Base-by-base conservation (phyloP, 2,329 filamentous ascomycete species). In the Ceratocystiopsis sp. region DNA sequence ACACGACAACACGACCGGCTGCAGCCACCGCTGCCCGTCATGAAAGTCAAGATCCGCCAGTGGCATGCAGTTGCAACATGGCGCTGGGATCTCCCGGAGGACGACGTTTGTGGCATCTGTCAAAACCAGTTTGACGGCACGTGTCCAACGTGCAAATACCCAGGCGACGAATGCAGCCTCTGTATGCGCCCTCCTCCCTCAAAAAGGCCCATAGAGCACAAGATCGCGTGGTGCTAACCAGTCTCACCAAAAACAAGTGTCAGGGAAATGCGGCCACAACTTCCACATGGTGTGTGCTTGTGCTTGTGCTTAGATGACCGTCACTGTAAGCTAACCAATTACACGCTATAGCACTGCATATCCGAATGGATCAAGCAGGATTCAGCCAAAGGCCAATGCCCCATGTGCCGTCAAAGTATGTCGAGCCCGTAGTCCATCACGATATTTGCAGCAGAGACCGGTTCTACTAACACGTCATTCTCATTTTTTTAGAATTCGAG, bases 91-190 rank as follows among this genome's bases (percentile, higher is more conserved):
- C 84, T 96, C 55, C 86, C 89, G 19, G 86, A 94, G 54, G 89
- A 95, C 64, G 89, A 98, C 59, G 87, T 96, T 49, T 98, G 91
- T 55, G 91, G 91, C 54, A 98, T 98, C 64, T 98, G 91, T 63
- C 89, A 93, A 58, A 87, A 93, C 49, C 84, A 94, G 55, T 98
- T 96, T 58, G 91, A 98, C 59, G 89, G 87, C 46, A 96, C 91
- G 21, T 98, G 91, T 66, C 87, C 91, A 39, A 93, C 86, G 44
- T 98, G 91, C 77, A 94, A 93, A 69, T 96, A 86, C 57, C 91
- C 91, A 14, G 91, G 91, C 45, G 91, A 98, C 55, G 87, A 95
- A 58, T 98, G 91, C 63, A 83, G 83, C 46, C 69, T 98, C 46
- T 70, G 89, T 95, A 65, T 60, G 80, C 67, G 37, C 8, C 17